These are phyloP conservation scores for Lithospermum erythrorhizon DNA, from an alignment of 257 asterid species.

Conservation along the genomic window DNA sequence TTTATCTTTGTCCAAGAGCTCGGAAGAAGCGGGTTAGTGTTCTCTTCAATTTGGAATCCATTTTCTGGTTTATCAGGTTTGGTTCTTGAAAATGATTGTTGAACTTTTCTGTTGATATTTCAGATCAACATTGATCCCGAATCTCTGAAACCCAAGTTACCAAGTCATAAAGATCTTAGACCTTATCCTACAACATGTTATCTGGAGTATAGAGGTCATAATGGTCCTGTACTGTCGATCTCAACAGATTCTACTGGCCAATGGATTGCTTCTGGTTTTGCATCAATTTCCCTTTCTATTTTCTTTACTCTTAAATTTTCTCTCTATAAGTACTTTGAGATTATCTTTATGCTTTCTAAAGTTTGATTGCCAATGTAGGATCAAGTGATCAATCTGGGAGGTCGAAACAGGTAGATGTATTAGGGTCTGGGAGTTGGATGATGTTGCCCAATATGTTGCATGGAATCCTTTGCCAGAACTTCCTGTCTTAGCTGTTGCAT, in stretches of 20 bases:
- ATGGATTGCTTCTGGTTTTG: conserved; percentile 95
- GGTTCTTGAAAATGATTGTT: not conserved
- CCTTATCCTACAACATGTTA: conserved; percentile 90
- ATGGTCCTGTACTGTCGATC: conserved; percentile 72
- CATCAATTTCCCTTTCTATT: not conserved
- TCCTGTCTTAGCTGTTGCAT: conserved; percentile 74
- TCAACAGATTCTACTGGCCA: conserved; percentile 74
- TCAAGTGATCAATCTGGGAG: conserved; percentile 96
- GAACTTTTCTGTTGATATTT: conserved; percentile 4
- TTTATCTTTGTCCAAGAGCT: conserved; percentile 78
- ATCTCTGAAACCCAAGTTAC: conserved; percentile 89
- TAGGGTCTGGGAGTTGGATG: conserved; percentile 73
- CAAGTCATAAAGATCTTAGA: conserved; percentile 79
- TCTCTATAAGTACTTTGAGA: not conserved
- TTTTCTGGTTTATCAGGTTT: not conserved
- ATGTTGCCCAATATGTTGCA: conserved; percentile 54
- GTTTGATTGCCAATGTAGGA: conserved; percentile 36
- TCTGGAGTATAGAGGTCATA: conserved; percentile 92
- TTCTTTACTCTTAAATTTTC: not conserved
- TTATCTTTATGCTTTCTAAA: conserved; percentile 7
- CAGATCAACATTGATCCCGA: conserved; percentile 96
- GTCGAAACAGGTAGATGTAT: conserved; percentile 92
- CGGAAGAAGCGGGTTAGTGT: conserved; percentile 77
- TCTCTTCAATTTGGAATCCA: not conserved
- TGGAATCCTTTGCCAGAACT: conserved; percentile 85